Evolutionary conservation across 2,329 filamentous ascomycete species (phyloP).

Genomic region (Cordyceps tenuipes): DNA sequence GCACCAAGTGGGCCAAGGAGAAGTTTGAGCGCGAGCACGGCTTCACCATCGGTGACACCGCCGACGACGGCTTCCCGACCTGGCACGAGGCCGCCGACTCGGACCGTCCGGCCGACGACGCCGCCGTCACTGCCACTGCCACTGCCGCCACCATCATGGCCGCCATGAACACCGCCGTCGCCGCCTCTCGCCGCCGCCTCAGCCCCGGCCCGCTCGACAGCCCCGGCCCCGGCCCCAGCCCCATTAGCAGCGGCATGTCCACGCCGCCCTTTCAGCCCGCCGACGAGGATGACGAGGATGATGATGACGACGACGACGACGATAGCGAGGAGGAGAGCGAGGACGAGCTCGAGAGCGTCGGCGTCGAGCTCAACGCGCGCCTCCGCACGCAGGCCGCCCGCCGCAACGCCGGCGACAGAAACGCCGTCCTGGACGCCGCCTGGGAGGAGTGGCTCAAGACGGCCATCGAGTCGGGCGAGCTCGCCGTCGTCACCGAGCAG

Average conservation of each 20-base stretch:
- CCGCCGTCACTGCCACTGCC: not conserved
- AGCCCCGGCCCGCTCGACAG: not conserved
- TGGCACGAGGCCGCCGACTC: conserved; percentile 44
- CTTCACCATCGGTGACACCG: conserved; percentile 61
- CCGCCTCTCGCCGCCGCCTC: not conserved
- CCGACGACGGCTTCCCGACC: conserved; percentile 56
- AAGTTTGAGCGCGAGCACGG: conserved; percentile 70
- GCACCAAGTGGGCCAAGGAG: conserved; percentile 74
- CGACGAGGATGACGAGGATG: conserved; percentile 20
- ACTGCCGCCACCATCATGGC: too few relatives aligned
- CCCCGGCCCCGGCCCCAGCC: conserved; percentile 3
- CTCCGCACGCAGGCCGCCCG: conserved; percentile 55
- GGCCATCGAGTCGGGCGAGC: conserved; percentile 54
- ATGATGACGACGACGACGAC: conserved; percentile 17
- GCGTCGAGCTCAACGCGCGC: conserved; percentile 54
- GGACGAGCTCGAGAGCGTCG: conserved; percentile 42
- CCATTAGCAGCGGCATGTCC: conserved; percentile 6
- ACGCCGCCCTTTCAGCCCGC: conserved; percentile 3
- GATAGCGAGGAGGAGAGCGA: conserved; percentile 15
- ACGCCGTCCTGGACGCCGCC: conserved; percentile 56
- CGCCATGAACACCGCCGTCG: too few relatives aligned
- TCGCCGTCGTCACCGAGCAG: conserved; percentile 39
- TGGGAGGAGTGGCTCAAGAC: conserved; percentile 71
- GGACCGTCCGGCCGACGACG: conserved; percentile 17
- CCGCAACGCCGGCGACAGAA: conserved; percentile 50